Conservation (phyloP, 2,329 filamentous ascomycete species). For the Xylaria sp. region DNA sequence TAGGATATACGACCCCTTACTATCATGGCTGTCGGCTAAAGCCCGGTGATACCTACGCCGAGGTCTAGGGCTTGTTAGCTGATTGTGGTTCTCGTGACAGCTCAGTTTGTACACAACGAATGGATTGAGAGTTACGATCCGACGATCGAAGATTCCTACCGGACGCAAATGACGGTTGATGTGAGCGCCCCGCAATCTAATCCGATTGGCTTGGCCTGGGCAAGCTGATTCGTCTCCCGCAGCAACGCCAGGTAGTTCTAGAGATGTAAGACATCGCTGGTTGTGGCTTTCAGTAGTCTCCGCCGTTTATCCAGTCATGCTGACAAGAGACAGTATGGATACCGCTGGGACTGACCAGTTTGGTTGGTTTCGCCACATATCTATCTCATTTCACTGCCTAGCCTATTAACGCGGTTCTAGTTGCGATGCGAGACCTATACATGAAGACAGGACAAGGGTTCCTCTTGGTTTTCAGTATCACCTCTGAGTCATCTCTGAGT, state of each 20-base stretch:
- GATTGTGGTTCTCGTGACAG: constrained; percentile 57
- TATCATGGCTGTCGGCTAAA: constrained; percentile 20
- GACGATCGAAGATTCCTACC: constrained; percentile 81
- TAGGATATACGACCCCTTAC: constrained; percentile 53
- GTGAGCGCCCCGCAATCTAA: constrained; percentile 64
- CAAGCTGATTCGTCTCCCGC: constrained; percentile 50
- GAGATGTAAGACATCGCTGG: constrained; percentile 75
- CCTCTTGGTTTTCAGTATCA: constrained; percentile 91
- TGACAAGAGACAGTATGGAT: constrained; percentile 71
- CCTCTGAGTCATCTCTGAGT: constrained; percentile 82
- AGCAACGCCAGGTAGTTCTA: constrained; percentile 88
- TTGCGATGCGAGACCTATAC: constrained; percentile 81
- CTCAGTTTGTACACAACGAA: constrained; percentile 93
- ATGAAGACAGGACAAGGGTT: constrained; percentile 96
- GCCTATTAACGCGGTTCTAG: constrained; percentile 51
- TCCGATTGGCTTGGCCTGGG: constrained; percentile 37
- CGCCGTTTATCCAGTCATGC: constrained; percentile 36
- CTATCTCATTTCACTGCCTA: constrained; percentile 19
- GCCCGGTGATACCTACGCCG: constrained; percentile 8
- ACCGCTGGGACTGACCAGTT: constrained; percentile 94
- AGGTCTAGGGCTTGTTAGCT: constrained; percentile 32
- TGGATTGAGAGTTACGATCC: constrained; percentile 91
- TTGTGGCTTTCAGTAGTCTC: constrained; percentile 40
- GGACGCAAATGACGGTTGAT: constrained; percentile 82
- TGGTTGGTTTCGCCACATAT: constrained; percentile 67